phyloP scores from a whole-genome alignment of 2,329 filamentous ascomycete genomes.

The Epichloe bromicola region DNA sequence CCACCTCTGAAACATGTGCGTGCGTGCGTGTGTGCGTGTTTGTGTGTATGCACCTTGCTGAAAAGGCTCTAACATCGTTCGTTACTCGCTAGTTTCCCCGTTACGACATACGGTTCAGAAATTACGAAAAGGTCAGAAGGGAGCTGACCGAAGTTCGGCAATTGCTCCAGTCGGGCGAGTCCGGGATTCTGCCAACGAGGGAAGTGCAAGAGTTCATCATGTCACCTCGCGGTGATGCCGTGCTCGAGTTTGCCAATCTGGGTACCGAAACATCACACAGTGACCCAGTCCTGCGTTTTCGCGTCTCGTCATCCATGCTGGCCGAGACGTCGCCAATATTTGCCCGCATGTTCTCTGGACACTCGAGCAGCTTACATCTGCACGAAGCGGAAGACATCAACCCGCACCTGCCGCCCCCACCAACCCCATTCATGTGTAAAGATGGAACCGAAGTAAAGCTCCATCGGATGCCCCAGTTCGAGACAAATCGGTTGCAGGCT shows the following conservation, averaged over 20 bases:
- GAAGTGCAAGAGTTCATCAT: slow-evolving; percentile 30
- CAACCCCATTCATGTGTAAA: slow-evolving; percentile 24
- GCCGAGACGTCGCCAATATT: slow-evolving; percentile 40
- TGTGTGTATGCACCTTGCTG: no score
- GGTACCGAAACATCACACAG: slow-evolving; percentile 16
- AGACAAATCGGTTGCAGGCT: slow-evolving; percentile 27
- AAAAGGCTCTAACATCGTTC: neutral
- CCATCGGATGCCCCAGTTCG: slow-evolving; percentile 40
- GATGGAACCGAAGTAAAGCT: slow-evolving; percentile 32
- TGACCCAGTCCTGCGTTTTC: slow-evolving; percentile 33
- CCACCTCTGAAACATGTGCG: no score
- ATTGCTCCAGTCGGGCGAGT: slow-evolving; percentile 28
- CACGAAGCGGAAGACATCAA: slow-evolving; percentile 26
- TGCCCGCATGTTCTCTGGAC: slow-evolving; percentile 30
- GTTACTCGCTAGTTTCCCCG: slow-evolving; percentile 22
- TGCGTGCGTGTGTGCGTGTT: no score
- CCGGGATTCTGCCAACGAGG: slow-evolving; percentile 26
- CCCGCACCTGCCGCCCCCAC: slow-evolving; percentile 21
- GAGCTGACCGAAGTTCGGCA: slow-evolving; percentile 27
- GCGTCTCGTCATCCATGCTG: slow-evolving; percentile 37
- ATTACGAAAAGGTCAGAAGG: slow-evolving; percentile 31
- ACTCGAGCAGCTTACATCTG: slow-evolving; percentile 16
- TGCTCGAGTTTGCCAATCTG: slow-evolving; percentile 38
- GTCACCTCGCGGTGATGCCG: slow-evolving; percentile 31
- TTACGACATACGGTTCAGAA: slow-evolving; percentile 34